A percentile compares a stretch with the other conserved stretches of the same genome.
These are phyloP conservation scores for Neurospora sp. DNA, from an alignment of 495 filamentous ascomycete species.

Conservation along the genomic window DNA sequence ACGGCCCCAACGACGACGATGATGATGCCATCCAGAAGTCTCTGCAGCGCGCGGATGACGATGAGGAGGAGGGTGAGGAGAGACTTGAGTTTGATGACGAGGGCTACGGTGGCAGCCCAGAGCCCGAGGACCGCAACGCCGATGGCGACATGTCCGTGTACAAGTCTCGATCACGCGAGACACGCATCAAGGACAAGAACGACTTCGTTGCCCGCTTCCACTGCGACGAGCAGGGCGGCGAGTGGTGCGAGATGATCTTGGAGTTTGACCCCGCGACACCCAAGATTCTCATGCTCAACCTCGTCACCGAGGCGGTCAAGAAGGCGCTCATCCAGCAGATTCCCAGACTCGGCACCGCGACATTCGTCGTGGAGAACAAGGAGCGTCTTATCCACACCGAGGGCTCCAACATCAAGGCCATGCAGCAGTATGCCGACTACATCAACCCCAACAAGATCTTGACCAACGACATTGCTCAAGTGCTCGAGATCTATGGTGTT, in stretches of 20 bases:
- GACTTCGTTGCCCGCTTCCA: slow-evolving; percentile 61
- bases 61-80: slow-evolving; percentile 39
- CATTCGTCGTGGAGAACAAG: slow-evolving; percentile 56
- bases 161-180: slow-evolving; percentile 44
- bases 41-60: slow-evolving; percentile 43
- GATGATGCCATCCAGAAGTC: slow-evolving; percentile 63
- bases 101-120: slow-evolving; percentile 42
- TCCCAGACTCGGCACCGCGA: slow-evolving; percentile 58
- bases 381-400: slow-evolving; percentile 58
- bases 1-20: slow-evolving; percentile 85
- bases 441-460: slow-evolving; percentile 80
- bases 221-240: slow-evolving; percentile 65
- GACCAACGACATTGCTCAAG: slow-evolving; percentile 85
- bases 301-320: slow-evolving; percentile 70
- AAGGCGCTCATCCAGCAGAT: slow-evolving; percentile 82
- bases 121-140: slow-evolving; percentile 30
- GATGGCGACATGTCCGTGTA: slow-evolving; percentile 28
- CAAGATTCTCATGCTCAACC: slow-evolving; percentile 84
- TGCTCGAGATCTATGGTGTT: slow-evolving; percentile 79
- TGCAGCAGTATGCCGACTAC: slow-evolving; percentile 76
- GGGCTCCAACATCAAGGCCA: slow-evolving; percentile 81
- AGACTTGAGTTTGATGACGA: slow-evolving; percentile 42
- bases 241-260: slow-evolving; percentile 68
- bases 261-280: slow-evolving; percentile 73
- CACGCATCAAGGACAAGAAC: slow-evolving; percentile 54